Evolutionary conservation across 192 early-diverging fungal genomes (phyloP), one percentile per base, ranked within the genome.

Genomic region (Linnemannia exigua): DNA sequence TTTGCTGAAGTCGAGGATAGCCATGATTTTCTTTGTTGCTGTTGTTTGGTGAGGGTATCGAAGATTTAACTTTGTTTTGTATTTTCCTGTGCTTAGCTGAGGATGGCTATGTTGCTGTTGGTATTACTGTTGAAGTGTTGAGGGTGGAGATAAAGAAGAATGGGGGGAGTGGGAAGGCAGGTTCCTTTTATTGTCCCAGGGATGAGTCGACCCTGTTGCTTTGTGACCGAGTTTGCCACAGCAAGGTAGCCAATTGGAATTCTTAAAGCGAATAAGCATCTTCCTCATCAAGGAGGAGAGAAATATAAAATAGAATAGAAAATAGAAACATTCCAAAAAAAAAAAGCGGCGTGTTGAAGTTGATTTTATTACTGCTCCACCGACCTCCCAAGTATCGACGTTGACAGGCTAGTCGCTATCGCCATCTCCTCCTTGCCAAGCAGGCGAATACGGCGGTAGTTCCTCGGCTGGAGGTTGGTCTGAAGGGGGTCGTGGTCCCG

Each of bases 401-500:
- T 35, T 47, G n/a, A n/a, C n/a, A n/a, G n/a, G n/a, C n/a, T 47
- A 79, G 9, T 70, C 67, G 35, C 75, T 75, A 17, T 84, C n/a
- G n/a, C n/a, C 66, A 28, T 77, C 71, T 22, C 75, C 75, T 14
- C 66, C 41, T 2, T 78, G 63, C 66, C 72, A 78, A 25, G 36
- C 61, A n/a, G 48, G 25, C 1, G 76, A 70, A 36, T 84, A 84
- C 14, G 82, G 66, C 12, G 82, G 82, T 15, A 84, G 47, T 17
- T 74, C 75, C 31, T 84, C 82, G 8, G 41, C 8, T 16, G 48
- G 48, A 4, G 36, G 31, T 7, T 77, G n/a, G 7, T 11, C 75
- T 4, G 74, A 72, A 20, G 80, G 80, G 8, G 82, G 82, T 71
- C 82, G 17, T 25, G 82, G 82, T 17, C 47, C 82, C 1, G 82